These are phyloP conservation scores for Trichopus zeylanicus DNA, from an alignment of 116 monocot genomes.

Conservation along the genomic window DNA sequence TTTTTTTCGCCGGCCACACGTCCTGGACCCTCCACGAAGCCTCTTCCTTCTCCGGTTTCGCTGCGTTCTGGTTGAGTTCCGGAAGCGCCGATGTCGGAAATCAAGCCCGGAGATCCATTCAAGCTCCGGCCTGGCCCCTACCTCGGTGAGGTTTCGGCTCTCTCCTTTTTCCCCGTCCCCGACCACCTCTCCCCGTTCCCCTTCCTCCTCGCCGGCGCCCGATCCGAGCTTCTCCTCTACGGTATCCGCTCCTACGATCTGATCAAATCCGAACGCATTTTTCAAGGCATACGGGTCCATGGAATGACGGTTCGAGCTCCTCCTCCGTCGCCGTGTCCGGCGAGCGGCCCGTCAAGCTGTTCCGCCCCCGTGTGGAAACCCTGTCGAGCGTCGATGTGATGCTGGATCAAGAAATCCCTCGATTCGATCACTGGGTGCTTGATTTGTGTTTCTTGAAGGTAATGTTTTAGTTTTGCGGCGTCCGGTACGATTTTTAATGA, in stretches of 20 bases:
- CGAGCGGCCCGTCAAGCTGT: conserved; percentile 64
- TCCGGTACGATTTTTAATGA: conserved; percentile 90
- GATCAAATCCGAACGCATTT: conserved; percentile 41
- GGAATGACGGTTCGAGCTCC: conserved; percentile 35
- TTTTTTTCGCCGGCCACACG: no score
- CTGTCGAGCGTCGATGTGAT: conserved; percentile 21
- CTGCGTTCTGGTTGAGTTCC: no score
- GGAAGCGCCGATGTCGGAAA: no score
- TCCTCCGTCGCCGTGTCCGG: conserved; percentile 49
- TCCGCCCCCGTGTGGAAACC: conserved; percentile 13
- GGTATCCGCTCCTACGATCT: conserved; percentile 30
- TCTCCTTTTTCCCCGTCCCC: conserved; percentile 44
- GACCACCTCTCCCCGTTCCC: conserved; percentile 30
- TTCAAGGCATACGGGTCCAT: conserved; percentile 75
- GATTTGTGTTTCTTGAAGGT: conserved; percentile 60
- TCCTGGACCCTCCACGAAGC: no score
- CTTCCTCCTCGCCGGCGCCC: conserved; percentile 78
- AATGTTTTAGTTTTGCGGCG: conserved; percentile 20
- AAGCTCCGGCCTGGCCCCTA: conserved; percentile 38
- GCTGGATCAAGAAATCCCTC: conserved; percentile 28
- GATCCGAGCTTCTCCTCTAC: conserved; percentile 68
- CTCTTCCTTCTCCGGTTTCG: no score
- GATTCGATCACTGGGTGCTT: conserved; percentile 93
- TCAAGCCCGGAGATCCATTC: no score
- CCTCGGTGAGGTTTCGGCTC: conserved; percentile 94